phyloP scores from a whole-genome alignment of 164 flowering plant species.

The Berberis thunbergii region DNA sequence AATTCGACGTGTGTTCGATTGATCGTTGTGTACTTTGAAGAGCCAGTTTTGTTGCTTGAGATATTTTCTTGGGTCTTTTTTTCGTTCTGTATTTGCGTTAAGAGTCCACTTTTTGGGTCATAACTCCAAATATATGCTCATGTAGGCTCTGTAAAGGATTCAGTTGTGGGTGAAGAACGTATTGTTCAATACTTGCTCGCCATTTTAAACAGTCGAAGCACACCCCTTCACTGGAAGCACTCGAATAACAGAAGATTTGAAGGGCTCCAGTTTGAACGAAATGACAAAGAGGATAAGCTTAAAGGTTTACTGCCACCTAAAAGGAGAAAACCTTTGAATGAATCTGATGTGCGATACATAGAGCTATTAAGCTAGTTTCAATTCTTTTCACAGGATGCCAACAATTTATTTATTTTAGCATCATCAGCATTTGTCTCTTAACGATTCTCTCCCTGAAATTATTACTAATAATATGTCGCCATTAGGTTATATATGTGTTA shows the following conservation, averaged over 20 bases:
- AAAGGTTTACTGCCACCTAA: slow-evolving; percentile 38
- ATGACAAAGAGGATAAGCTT: slow-evolving; percentile 28
- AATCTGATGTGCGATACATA: slow-evolving; percentile 40
- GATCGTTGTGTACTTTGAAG: too few relatives aligned
- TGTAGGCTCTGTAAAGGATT: slow-evolving; percentile 86
- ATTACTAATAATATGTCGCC: too few relatives aligned
- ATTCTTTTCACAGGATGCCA: not conserved
- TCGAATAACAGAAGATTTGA: slow-evolving; percentile 32
- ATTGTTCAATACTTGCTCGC: slow-evolving; percentile 82
- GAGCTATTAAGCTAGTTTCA: slow-evolving; percentile 34
- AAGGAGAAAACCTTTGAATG: slow-evolving; percentile 30
- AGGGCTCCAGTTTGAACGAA: slow-evolving; percentile 18
- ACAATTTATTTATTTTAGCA: not conserved
- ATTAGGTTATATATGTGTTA: too few relatives aligned
- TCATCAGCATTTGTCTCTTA: too few relatives aligned
- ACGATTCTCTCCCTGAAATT: too few relatives aligned
- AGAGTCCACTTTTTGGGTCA: too few relatives aligned
- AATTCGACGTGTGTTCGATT: too few relatives aligned
- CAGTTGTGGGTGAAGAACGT: slow-evolving; percentile 95
- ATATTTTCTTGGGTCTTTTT: too few relatives aligned
- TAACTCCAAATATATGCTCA: not conserved
- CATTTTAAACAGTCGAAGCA: slow-evolving; percentile 59
- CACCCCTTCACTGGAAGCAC: slow-evolving; percentile 88
- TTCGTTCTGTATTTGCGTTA: too few relatives aligned
- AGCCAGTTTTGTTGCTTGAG: too few relatives aligned